Base-by-base conservation (phyloP, 2,329 filamentous ascomycete genomes). In the Aspergillus sp. region DNA sequence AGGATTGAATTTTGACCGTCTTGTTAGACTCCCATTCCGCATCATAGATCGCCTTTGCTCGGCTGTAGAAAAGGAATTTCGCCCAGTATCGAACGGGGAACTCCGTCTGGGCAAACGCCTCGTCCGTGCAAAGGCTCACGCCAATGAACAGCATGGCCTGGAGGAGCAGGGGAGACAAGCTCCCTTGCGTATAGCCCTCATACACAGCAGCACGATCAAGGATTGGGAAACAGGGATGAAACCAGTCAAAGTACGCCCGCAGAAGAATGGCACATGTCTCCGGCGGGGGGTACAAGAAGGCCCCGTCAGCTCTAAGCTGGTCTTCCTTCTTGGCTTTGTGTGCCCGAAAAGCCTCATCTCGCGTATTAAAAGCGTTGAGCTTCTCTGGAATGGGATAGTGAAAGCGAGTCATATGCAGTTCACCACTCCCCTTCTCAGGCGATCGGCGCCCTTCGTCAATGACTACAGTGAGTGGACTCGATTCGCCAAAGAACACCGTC, bases 101-200 rank as follows among this genome's bases (percentile, higher is more conserved):
- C 0, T 81, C 82, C 41, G 84, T 78, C 17, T 72, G 72, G 0
- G 71, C 64, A 21, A 85, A 75, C 0, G 76, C 78, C 2, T 70
- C 71, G 32, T 83, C 80, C 15, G 81, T 78, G 62, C 84, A 85
- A 47, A 85, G 79, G 4, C 80, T 85, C 3, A 82, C 79, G 0
- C 82, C 83, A 49, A 85, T 81, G 58, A 85, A 84, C 1, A 85
- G 76, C 73, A 86, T 82, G 0, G 81, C 79, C 63, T 85, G 82
- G 1, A 85, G 66, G 2, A 85, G 69, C 3, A 85, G 72, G 1
- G 78, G 80, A 3, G 84, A 84, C 2, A 85, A 73, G 1, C 72
- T 76, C 9, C 77, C 75, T 9, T 74, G 72, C 7, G 70, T 70
- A 41, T 82, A 78, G 2, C 72, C 70, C 2, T 72, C 68, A 57